Evolutionary conservation across 768 basidiomycete genomes (phyloP).

Genomic region (Lactarius vividus): DNA sequence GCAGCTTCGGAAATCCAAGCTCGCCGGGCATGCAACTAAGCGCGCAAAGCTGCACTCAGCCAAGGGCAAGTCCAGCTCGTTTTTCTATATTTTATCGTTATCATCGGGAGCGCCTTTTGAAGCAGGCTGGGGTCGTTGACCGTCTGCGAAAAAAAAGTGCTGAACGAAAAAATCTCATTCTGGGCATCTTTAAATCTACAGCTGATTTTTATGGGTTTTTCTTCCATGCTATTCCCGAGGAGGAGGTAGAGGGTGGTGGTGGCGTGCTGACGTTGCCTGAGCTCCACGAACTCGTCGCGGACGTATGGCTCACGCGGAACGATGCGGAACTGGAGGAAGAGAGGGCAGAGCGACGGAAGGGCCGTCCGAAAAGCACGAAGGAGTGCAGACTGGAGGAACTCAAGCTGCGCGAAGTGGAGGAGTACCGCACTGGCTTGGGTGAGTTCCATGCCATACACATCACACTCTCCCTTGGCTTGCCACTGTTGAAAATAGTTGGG

Average conservation of each 20-base stretch:
- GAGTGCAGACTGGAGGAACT: conserved; percentile 68
- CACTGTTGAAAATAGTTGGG: not conserved
- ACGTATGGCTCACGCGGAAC: conserved; percentile 72
- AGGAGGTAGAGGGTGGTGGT: conserved; percentile 32
- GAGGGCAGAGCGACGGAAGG: conserved; percentile 58
- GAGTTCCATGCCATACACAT: conserved; percentile 30
- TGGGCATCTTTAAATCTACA: conserved; percentile 31
- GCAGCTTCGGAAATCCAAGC: conserved; percentile 65
- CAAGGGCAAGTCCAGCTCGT: conserved; percentile 42
- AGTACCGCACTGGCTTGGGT: conserved; percentile 83
- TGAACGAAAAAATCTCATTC: not conserved
- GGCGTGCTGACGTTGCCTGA: conserved; percentile 55
- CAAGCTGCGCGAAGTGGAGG: conserved; percentile 64
- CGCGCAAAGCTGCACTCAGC: conserved; percentile 55
- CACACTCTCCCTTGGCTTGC: not conserved
- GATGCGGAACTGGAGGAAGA: conserved; percentile 66
- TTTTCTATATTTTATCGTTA: conserved; percentile 16
- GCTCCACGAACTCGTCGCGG: conserved; percentile 59
- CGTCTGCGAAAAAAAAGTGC: not conserved
- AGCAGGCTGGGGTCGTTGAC: not conserved
- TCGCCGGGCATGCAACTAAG: conserved; percentile 54
- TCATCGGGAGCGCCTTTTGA: not conserved
- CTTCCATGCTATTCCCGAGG: conserved; percentile 64
- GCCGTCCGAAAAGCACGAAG: conserved; percentile 68
- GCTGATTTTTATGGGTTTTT: conserved; percentile 77